Percentiles rank a stretch among this genome's conserved stretches.
These are phyloP conservation scores for Arthrobotrys sphaeroides DNA, from an alignment of 2,329 filamentous ascomycete species.

Conservation along the genomic window DNA sequence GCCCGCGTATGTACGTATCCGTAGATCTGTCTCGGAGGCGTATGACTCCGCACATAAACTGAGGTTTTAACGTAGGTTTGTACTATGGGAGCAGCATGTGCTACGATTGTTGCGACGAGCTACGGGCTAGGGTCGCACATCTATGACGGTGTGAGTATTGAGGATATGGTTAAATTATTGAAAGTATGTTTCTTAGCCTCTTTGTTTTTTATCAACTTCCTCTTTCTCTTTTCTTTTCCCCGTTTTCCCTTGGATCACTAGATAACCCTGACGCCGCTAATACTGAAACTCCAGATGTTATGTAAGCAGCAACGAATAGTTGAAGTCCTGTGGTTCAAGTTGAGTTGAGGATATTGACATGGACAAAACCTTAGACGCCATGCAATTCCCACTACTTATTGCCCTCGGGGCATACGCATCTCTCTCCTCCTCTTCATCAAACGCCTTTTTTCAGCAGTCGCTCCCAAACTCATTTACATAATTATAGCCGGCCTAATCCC, in stretches of 20 bases:
- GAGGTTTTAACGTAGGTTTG: neutral
- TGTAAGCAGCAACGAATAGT: neutral
- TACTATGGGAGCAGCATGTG: constrained; percentile 1
- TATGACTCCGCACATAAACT: neutral
- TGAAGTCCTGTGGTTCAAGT: neutral
- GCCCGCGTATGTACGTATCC: constrained; percentile 3
- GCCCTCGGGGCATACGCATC: neutral
- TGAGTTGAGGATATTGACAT: neutral
- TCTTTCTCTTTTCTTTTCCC: neutral
- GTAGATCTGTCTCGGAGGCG: neutral
- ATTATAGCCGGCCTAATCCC: neutral
- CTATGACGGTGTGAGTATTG: neutral
- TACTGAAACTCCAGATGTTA: neutral
- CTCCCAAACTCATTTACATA: neutral
- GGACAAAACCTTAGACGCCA: neutral
- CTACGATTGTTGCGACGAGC: neutral
- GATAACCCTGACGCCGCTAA: too few species aligned
- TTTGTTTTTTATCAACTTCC: neutral
- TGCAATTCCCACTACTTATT: neutral
- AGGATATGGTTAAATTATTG: constrained; percentile 4
- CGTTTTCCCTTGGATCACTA: too few species aligned
- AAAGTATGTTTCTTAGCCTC: neutral
- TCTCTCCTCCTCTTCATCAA: constrained; percentile 1
- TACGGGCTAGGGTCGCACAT: neutral
- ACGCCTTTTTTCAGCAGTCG: neutral